These are phyloP conservation scores for Jaenimonas drosophilae DNA, from an alignment of 208 protist species.

Conservation along the genomic window DNA sequence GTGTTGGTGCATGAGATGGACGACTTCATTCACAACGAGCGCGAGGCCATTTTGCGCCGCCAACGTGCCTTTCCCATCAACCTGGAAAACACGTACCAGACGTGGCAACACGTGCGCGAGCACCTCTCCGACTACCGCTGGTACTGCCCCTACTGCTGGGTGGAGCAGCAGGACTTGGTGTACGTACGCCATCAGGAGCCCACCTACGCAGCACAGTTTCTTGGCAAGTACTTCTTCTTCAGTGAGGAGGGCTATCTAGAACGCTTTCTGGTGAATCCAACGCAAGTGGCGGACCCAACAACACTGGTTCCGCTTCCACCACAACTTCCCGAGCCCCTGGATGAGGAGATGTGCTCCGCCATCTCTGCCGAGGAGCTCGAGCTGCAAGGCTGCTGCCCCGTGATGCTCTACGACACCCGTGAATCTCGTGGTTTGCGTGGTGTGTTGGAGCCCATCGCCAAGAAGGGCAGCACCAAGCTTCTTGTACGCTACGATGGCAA, in stretches of 20 bases:
- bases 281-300: constrained; percentile 29
- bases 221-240: constrained; percentile 76
- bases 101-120: constrained; percentile 12
- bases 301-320: constrained; percentile 39
- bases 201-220: constrained; percentile 32
- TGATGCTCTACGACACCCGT: constrained; percentile 85
- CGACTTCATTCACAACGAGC: constrained; percentile 17
- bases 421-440: constrained; percentile 61
- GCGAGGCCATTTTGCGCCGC: constrained; percentile 20
- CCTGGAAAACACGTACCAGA: constrained; percentile 36
- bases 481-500: constrained; percentile 71
- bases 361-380: constrained; percentile 15
- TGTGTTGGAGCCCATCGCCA: constrained; percentile 60
- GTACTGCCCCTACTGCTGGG: constrained; percentile 82
- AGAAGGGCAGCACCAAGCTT: constrained; percentile 40
- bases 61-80: constrained; percentile 39
- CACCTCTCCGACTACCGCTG: constrained; percentile 54
- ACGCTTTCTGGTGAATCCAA: constrained; percentile 54
- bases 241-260: constrained; percentile 32
- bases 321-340: constrained; percentile 21
- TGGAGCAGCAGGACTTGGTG: constrained; percentile 43
- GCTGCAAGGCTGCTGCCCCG: constrained; percentile 81
- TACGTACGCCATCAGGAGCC: constrained; percentile 8
- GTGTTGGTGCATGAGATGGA: constrained; percentile 46
- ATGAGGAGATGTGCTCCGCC: not conserved